Base-by-base conservation (phyloP, 495 filamentous ascomycete species). In the Lentithecium fluviatile region DNA sequence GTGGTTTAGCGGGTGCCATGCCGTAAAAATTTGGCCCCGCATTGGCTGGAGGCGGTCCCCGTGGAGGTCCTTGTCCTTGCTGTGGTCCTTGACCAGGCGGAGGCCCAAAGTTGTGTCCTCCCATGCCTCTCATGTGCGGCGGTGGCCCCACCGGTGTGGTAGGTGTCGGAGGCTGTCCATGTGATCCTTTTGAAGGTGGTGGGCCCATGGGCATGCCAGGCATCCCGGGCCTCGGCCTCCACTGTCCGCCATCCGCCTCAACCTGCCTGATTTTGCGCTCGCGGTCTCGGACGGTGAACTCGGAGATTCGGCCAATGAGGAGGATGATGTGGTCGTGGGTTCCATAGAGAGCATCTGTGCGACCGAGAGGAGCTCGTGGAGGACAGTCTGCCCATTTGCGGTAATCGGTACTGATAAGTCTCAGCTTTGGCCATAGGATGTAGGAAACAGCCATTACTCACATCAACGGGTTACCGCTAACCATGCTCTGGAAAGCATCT, bases 401-500 rank as follows among this genome's bases (percentile, higher is more conserved):
- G 67, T 88, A 96, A 38, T 91, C 84, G 72, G 91, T 83, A 57
- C 93, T 96, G 52, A 8, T 21, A 20, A 25, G 20, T 1, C 25
- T 59, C 25, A 64, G 48, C 36, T 12, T 21, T 11, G 17, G 21
- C 20, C 46, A 23, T 45, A 11, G 40, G 25, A 45, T n/a, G 50
- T 38, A 45, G 25, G 37, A 58, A 40, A 45, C 10, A 43, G 37
- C 29, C 29, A 32, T 24, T 37, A 80, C 91, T 80, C 75, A 96
- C 92, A 95, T 84, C 29, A 92, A 79, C 49, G 80, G 78, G 59
- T 91, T 89, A 1, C 89, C 94, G 66, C 94, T 93, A 36, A 98
- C 75, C 57, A 97, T 80, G 69, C 90, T 91, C 71, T 97, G 93
- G 66, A 91, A 89, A 6, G 87, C 82, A 74, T 98, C 94, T 74